These are phyloP conservation scores for Suillus bovinus DNA, from an alignment of 768 basidiomycete species.

Conservation along the genomic window DNA sequence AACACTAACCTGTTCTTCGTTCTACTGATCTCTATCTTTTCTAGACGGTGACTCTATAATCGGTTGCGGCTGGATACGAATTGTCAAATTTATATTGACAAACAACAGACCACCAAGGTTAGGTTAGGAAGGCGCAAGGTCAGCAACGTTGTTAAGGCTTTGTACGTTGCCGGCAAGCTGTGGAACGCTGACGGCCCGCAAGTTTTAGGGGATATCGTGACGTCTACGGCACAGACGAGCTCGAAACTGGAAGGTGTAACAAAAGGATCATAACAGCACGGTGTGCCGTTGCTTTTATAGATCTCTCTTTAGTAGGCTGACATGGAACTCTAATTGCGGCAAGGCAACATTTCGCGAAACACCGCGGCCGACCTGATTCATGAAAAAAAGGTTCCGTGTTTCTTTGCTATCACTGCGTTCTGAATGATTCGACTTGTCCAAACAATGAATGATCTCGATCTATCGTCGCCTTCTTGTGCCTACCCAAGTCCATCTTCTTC, in stretches of 20 bases:
- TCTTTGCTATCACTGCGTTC: conserved; percentile 30
- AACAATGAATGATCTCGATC: conserved; percentile 29
- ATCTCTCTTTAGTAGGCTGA: conserved; percentile 22
- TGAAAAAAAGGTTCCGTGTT: conserved; percentile 29
- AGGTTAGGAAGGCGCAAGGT: conserved; percentile 9
- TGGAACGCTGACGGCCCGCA: conserved; percentile 6
- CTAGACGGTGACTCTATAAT: conserved; percentile 1
- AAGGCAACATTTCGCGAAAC: conserved; percentile 23
- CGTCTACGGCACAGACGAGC: conserved; percentile 11
- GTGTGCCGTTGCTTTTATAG: conserved; percentile 30
- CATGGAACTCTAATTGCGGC: conserved; percentile 32
- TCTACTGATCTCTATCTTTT: conserved; percentile 12
- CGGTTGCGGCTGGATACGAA: conserved; percentile 1
- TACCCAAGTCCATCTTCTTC: conserved; percentile 25
- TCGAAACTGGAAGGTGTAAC: conserved; percentile 19
- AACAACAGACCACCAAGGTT: conserved; percentile 5
- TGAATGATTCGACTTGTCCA: conserved; percentile 29
- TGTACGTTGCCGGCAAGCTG: conserved; percentile 16
- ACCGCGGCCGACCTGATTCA: conserved; percentile 32
- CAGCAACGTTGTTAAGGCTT: conserved; percentile 4
- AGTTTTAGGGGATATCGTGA: conserved; percentile 4
- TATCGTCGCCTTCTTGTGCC: conserved; percentile 32
- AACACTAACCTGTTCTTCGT: conserved; percentile 17
- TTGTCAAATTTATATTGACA: conserved; percentile 7
- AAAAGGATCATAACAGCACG: conserved; percentile 9